Percentiles rank a stretch among this genome's conserved stretches.
Conservation (phyloP, 352 stramenopile species). For the Phytophthora kernoviae region DNA sequence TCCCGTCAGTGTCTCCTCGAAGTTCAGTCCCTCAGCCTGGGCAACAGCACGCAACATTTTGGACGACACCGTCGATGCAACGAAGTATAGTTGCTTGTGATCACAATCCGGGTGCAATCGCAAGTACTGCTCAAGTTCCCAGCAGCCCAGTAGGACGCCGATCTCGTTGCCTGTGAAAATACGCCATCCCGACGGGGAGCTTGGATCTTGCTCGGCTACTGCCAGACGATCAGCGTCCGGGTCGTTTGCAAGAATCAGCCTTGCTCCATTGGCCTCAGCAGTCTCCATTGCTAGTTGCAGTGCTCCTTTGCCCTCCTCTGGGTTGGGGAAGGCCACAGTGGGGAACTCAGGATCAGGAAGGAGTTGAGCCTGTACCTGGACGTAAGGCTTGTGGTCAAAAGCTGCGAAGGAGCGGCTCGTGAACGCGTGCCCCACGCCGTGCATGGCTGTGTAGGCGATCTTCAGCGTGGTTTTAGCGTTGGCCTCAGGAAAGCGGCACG, state of each 20-base stretch:
- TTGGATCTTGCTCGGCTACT: conserved; percentile 90
- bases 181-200: conserved; percentile 84
- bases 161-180: conserved; percentile 99
- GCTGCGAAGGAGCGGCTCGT: conserved; percentile 90
- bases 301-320: conserved; percentile 97
- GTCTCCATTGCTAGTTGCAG: conserved; percentile 93
- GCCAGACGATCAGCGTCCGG: conserved; percentile 98
- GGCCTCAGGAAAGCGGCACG: conserved; percentile 73
- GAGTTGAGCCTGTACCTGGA: conserved; percentile 87
- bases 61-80: conserved; percentile 96
- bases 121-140: conserved; percentile 83
- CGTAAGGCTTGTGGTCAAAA: conserved; percentile 90
- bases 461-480: conserved; percentile 69
- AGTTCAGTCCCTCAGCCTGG: conserved; percentile 92
- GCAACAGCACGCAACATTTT: conserved; percentile 96
- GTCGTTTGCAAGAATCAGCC: conserved; percentile 97
- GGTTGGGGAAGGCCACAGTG: conserved; percentile 98
- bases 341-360: conserved; percentile 96
- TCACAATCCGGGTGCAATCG: conserved; percentile 58
- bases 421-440: conserved; percentile 96
- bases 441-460: conserved; percentile 98
- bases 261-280: conserved; percentile 68
- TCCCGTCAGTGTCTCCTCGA: conserved; percentile 97
- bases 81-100: conserved; percentile 84
- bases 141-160: conserved; percentile 94